Evolutionary conservation across 2,329 filamentous ascomycete genomes (phyloP).

Genomic region (Stagonosporopsis chrysanthemi): DNA sequence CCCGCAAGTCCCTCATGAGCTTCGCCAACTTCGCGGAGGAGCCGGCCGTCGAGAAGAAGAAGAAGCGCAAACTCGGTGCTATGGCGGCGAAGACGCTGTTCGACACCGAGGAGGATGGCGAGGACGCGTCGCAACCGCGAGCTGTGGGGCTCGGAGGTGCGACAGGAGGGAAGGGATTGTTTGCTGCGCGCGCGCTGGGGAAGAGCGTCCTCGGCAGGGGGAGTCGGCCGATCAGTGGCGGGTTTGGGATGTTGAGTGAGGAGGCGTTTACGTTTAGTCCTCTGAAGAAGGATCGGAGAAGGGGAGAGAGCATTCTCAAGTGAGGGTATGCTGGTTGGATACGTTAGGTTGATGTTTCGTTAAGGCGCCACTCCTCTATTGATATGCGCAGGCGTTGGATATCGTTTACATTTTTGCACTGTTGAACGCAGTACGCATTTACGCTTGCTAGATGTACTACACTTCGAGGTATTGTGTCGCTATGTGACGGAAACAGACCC

Average conservation of each 20-base stretch:
- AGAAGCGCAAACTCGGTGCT: constrained; percentile 76
- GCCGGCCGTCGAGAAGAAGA: constrained; percentile 50
- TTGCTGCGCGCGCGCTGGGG: constrained; percentile 48
- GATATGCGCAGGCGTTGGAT: background rate
- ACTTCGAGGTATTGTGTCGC: background rate
- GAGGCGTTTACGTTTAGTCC: constrained; percentile 51
- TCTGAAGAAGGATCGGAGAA: constrained; percentile 51
- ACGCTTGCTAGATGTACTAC: constrained; percentile 13
- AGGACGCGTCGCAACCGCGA: constrained; percentile 44
- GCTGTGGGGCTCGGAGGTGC: constrained; percentile 28
- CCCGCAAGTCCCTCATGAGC: constrained; percentile 58
- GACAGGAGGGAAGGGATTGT: constrained; percentile 44
- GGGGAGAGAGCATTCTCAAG: constrained; percentile 36
- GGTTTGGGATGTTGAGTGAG: constrained; percentile 47
- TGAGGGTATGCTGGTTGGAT: constrained; percentile 5
- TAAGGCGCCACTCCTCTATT: background rate
- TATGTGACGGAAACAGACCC: background rate
- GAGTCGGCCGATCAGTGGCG: constrained; percentile 42
- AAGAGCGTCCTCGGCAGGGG: constrained; percentile 43
- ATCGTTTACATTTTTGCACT: background rate
- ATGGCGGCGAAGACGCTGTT: constrained; percentile 70
- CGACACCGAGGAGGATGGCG: constrained; percentile 53
- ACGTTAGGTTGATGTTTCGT: background rate
- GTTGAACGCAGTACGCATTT: background rate
- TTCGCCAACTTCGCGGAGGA: constrained; percentile 53